Evolutionary conservation across 805 yeast species (phyloP).

Genomic region (Metschnikowia shivogae): DNA sequence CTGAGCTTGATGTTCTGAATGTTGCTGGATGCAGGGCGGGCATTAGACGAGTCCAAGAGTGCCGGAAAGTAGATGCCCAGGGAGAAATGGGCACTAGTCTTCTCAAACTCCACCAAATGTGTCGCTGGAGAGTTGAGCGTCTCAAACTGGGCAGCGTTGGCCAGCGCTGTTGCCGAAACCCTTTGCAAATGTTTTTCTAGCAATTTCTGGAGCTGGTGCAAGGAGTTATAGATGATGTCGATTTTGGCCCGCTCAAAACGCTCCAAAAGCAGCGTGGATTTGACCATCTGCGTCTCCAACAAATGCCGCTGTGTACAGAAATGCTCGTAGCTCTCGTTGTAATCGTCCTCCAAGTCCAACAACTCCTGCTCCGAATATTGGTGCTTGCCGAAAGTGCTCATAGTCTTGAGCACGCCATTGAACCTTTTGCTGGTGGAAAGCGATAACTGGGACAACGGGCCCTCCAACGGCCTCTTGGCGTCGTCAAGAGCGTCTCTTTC

Average conservation of each 20-base stretch:
- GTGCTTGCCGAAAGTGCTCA: constrained; percentile 29
- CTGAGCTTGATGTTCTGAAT: constrained; percentile 36
- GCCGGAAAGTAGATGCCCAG: constrained; percentile 41
- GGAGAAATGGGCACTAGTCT: constrained; percentile 22
- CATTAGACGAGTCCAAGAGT: constrained; percentile 22
- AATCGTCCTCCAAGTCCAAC: constrained; percentile 26
- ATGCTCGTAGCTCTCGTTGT: constrained; percentile 31
- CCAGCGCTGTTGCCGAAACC: not conserved
- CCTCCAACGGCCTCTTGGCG: constrained; percentile 8
- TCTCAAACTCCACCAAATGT: constrained; percentile 15
- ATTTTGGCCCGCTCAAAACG: constrained; percentile 34
- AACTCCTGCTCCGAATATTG: constrained; percentile 26
- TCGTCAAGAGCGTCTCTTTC: not conserved
- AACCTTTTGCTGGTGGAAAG: constrained; percentile 25
- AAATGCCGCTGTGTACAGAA: constrained; percentile 29
- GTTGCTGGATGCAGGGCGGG: constrained; percentile 9
- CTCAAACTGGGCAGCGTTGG: constrained; percentile 1
- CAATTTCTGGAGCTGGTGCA: constrained; percentile 32
- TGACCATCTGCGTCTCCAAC: constrained; percentile 27
- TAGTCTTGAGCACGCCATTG: constrained; percentile 30
- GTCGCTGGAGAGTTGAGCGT: not conserved
- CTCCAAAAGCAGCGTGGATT: constrained; percentile 24
- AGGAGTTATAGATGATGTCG: constrained; percentile 29
- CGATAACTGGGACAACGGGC: constrained; percentile 20
- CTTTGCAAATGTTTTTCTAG: constrained; percentile 14